A percentile compares a stretch with the other conserved stretches of the same genome.
Conservation (phyloP, 768 basidiomycete species). For the Xanthoconium purpureum region DNA sequence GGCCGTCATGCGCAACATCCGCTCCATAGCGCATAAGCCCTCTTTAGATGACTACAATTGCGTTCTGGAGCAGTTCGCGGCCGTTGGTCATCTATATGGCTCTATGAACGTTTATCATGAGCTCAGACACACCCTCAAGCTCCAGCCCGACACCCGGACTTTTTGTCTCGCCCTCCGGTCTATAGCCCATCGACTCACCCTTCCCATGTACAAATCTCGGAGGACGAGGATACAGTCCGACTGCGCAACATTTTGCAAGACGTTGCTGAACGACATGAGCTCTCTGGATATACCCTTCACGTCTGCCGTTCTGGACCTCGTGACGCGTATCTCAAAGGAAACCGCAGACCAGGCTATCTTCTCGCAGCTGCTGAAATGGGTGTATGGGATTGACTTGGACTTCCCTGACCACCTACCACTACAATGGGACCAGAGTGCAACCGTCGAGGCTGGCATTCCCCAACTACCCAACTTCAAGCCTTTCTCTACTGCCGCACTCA, state of each 20-base stretch:
- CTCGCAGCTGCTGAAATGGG: conserved; percentile 57
- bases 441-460: conserved; percentile 11
- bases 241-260: conserved; percentile 45
- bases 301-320: conserved; percentile 62
- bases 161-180: conserved; percentile 67
- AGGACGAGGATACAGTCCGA: conserved; percentile 38
- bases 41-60: conserved; percentile 69
- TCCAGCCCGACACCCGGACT: conserved; percentile 52
- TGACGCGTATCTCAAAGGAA: conserved; percentile 65
- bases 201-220: conserved; percentile 47
- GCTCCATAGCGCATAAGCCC: conserved; percentile 41
- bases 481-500: conserved; percentile 65
- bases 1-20: conserved; percentile 68
- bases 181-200: conserved; percentile 61
- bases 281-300: conserved; percentile 46
- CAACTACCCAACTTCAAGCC: conserved; percentile 34
- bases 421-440: conserved; percentile 11
- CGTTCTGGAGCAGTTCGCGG: conserved; percentile 71
- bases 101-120: conserved; percentile 61
- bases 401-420: conserved; percentile 65
- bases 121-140: conserved; percentile 39
- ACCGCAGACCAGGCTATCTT: conserved; percentile 53
- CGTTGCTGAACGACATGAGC: conserved; percentile 59
- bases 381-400: conserved; percentile 74
- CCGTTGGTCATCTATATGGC: conserved; percentile 66